Conservation (phyloP, 192 early-diverging fungal genomes). For the Backusella morwellensis region DNA sequence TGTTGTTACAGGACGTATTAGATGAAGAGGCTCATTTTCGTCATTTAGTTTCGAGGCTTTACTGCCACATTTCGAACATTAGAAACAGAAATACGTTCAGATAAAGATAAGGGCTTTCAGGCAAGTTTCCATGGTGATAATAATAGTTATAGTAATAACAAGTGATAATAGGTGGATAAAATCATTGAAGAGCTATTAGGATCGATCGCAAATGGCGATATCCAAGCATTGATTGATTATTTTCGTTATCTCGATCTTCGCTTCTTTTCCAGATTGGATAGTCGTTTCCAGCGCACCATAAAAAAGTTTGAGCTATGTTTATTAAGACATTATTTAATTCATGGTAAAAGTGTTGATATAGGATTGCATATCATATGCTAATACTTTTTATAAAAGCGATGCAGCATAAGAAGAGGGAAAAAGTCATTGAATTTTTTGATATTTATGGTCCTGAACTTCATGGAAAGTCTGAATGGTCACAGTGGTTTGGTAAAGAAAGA, state of each 20-base stretch:
- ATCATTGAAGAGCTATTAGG: conserved; percentile 58
- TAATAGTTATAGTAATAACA: neutral
- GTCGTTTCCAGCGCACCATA: conserved; percentile 51
- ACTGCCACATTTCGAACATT: conserved; percentile 54
- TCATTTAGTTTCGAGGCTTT: conserved; percentile 59
- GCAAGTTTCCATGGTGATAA: conserved; percentile 19
- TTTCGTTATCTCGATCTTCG: conserved; percentile 63
- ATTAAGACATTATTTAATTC: conserved; percentile 57
- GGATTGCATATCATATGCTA: neutral
- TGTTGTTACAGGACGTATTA: neutral
- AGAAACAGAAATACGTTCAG: conserved; percentile 50
- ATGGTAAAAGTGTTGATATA: conserved; percentile 39
- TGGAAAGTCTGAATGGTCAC: conserved; percentile 54
- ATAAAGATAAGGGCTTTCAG: conserved; percentile 63
- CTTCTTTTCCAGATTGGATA: conserved; percentile 63
- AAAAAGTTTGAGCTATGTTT: conserved; percentile 61
- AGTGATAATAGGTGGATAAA: conserved; percentile 52
- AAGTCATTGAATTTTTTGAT: conserved; percentile 61
- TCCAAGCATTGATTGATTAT: conserved; percentile 50
- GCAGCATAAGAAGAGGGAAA: conserved; percentile 53
- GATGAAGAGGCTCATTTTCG: neutral
- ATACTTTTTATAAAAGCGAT: conserved; percentile 39
- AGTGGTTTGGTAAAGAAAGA: conserved; percentile 60
- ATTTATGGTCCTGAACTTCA: conserved; percentile 55
- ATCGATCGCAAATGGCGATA: conserved; percentile 48